A percentile compares a stretch with the other conserved stretches of the same genome.
Conservation (phyloP, 1,284 basidiomycete genomes). For the Ceratobasidium papillatum region DNA sequence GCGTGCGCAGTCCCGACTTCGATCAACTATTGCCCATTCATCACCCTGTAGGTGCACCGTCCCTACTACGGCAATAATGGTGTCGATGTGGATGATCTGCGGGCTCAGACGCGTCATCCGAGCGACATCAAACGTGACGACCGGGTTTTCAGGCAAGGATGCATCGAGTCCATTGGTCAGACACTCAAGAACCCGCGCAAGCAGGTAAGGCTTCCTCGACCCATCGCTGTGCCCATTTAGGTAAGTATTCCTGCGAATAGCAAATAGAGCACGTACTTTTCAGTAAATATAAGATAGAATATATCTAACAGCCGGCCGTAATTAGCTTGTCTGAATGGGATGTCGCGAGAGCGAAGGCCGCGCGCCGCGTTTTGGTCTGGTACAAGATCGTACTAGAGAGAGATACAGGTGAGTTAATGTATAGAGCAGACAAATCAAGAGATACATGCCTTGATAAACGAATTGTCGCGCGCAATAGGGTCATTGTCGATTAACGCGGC, state of each 20-base stretch:
- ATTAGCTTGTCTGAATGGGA: background rate
- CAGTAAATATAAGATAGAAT: constrained; percentile 1
- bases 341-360: no score
- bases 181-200: constrained; percentile 14
- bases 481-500: background rate
- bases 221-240: background rate
- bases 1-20: background rate
- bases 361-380: background rate
- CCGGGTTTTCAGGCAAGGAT: background rate
- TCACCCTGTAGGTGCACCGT: constrained; percentile 44
- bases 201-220: constrained; percentile 11
- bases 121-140: background rate
- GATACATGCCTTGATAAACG: constrained; percentile 5
- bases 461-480: constrained; percentile 9
- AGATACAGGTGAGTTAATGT: background rate
- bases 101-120: no score
- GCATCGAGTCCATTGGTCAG: background rate
- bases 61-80: no score
- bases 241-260: background rate
- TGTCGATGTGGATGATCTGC: no score
- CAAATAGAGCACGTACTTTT: background rate
- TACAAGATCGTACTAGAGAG: constrained; percentile 12
- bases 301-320: constrained; percentile 23
- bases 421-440: background rate
- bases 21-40: constrained; percentile 29